Evolutionary conservation across 106 monocot genomes (phyloP), one percentile per base, ranked within the genome.

Genomic region (Acorus gramineus): DNA sequence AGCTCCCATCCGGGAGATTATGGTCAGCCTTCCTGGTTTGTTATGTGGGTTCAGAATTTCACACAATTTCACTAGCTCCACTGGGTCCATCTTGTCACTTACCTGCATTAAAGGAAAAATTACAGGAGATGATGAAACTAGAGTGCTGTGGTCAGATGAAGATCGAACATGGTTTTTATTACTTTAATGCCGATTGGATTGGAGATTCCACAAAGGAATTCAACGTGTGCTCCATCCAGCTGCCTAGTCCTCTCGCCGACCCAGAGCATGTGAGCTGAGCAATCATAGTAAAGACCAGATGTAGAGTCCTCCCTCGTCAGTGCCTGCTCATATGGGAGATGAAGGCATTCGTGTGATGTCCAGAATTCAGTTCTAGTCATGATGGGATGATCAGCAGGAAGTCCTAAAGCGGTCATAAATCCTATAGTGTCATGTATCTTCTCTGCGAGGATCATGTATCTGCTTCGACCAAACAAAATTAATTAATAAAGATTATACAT

Each of bases 261-360:
- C 82, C 86, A 86, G 42, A 86, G 79, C 76, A 86, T 76, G 69
- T 86, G 86, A 44, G 82, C 86, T 42, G 86, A 86, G 63, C 82
- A 86, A 57, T 86, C 82, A 70, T 86, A 86, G 60, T 72, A 79
- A 47, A 6, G 70, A 4, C 82, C 86, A 2, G 82, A 73, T 6
- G 82, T 86, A 4, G 86, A 86, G 53, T 86, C 86, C 42, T 79
- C 70, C 54, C 82, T 76, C 0, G 86, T 82, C 62, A 86, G 59
- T 63, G 86, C 79, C 56, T 86, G 79, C 66, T 86, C 86, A 67
- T 82, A 86, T 8, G 79, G 79, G 4, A 86, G 59, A 52, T 66
- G 82, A 64, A 86, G 86, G 50, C 82, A 86, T 42, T 86, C 86
- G 53, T 86, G 86, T 8, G 82, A 86, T 58, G 86, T 86, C 77